These are phyloP conservation scores for Boletus tomentosulus DNA, from an alignment of 768 basidiomycete genomes.

Conservation along the genomic window DNA sequence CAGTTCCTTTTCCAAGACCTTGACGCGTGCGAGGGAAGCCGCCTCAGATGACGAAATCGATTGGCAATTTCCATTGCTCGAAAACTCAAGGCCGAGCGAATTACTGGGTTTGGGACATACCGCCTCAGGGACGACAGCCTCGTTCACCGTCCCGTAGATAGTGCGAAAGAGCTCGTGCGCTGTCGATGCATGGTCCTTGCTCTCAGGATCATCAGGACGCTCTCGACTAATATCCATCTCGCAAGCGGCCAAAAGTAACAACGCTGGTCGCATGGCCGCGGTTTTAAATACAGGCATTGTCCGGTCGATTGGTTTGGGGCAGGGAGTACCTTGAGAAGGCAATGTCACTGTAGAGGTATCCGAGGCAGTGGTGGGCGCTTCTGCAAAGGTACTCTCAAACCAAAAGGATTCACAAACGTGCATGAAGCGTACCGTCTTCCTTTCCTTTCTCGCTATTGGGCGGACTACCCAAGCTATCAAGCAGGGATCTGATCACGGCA, in stretches of 20 bases:
- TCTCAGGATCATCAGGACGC: conserved; percentile 17
- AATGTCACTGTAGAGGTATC: conserved; percentile 7
- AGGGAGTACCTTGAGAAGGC: conserved; percentile 5
- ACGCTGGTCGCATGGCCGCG: conserved; percentile 24
- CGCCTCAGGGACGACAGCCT: conserved; percentile 16
- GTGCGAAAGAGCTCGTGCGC: conserved; percentile 30
- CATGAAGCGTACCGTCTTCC: conserved; percentile 24
- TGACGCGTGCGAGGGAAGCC: conserved; percentile 10
- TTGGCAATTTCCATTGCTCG: conserved; percentile 1
- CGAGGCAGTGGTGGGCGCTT: conserved; percentile 6
- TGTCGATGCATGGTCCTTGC: conserved; percentile 13
- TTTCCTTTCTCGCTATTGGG: conserved; percentile 16
- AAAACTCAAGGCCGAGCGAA: conserved; percentile 26
- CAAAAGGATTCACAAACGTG: conserved; percentile 8
- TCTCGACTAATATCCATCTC: conserved; percentile 32
- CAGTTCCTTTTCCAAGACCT: conserved; percentile 26
- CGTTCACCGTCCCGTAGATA: conserved; percentile 25
- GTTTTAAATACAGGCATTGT: conserved; percentile 8
- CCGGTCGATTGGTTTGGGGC: conserved; percentile 6
- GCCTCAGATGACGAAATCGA: not conserved
- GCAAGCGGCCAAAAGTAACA: conserved; percentile 31
- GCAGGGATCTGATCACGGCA: conserved; percentile 24
- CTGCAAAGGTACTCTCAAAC: conserved; percentile 14
- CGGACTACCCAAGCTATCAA: conserved; percentile 9
- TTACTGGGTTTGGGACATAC: conserved; percentile 14